Conservation (phyloP, 495 filamentous ascomycete species). For the Bacidia gigantensis region DNA sequence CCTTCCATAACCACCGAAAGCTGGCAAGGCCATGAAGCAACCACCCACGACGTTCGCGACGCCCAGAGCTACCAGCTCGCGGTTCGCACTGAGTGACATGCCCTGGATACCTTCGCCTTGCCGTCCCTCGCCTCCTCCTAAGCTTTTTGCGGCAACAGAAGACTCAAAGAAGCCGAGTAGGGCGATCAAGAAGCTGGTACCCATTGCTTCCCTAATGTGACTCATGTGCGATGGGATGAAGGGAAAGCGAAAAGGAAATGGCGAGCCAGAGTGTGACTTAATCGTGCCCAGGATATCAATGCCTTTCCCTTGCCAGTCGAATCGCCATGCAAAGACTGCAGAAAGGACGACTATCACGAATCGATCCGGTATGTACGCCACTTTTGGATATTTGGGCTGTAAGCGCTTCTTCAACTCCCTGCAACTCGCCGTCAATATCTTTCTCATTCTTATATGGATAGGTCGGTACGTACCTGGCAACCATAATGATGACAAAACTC, state of each 20-base stretch:
- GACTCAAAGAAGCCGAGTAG: conserved; percentile 97
- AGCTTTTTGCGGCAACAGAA: conserved; percentile 87
- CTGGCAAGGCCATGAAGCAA: conserved; percentile 80
- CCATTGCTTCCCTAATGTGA: conserved; percentile 74
- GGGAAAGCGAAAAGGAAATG: conserved; percentile 74
- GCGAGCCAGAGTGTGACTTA: conserved; percentile 44
- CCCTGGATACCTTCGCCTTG: conserved; percentile 49
- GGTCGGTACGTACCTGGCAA: conserved; percentile 53
- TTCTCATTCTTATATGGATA: neutral
- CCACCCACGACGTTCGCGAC: conserved; percentile 82
- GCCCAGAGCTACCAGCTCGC: conserved; percentile 86
- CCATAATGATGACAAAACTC: conserved; percentile 81
- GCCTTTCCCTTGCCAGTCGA: conserved; percentile 68
- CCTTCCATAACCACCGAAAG: conserved; percentile 91
- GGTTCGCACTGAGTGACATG: conserved; percentile 74
- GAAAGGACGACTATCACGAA: conserved; percentile 83
- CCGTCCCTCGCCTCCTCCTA: conserved; percentile 46
- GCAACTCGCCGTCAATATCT: conserved; percentile 1
- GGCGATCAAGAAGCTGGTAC: conserved; percentile 85
- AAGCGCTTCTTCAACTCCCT: conserved; percentile 72
- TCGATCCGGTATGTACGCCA: conserved; percentile 86
- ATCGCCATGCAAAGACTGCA: conserved; percentile 62
- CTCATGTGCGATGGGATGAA: conserved; percentile 61
- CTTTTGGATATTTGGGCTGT: conserved; percentile 63
- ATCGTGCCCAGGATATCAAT: conserved; percentile 74